Evolutionary conservation across 2,329 filamentous ascomycete species (phyloP).

Genomic region (Fusarium sp.): DNA sequence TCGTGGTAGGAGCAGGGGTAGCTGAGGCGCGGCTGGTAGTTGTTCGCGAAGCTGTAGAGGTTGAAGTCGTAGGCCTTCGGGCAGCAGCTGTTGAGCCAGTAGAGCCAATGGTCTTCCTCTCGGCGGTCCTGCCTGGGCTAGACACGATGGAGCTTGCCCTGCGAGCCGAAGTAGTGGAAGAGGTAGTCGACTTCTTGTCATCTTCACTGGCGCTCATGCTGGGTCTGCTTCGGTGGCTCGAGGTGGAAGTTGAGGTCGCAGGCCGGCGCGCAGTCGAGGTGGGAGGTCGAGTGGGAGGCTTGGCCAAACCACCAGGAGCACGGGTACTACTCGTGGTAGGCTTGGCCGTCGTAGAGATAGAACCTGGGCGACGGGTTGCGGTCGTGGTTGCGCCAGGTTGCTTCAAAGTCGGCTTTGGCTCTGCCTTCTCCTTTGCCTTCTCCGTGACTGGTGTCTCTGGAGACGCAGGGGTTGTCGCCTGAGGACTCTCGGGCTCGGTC

Average conservation of each 20-base stretch:
- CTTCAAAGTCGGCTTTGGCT: slow-evolving; percentile 50
- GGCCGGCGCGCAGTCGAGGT: slow-evolving; percentile 51
- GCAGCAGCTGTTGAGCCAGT: slow-evolving; percentile 48
- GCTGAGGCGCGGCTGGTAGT: slow-evolving; percentile 46
- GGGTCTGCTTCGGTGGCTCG: slow-evolving; percentile 59
- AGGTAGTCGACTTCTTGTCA: slow-evolving; percentile 58
- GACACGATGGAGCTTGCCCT: slow-evolving; percentile 58
- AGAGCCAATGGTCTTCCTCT: slow-evolving; percentile 52
- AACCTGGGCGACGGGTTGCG: slow-evolving; percentile 34
- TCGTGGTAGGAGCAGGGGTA: slow-evolving; percentile 19
- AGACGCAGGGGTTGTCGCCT: slow-evolving; percentile 47
- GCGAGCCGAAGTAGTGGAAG: slow-evolving; percentile 53
- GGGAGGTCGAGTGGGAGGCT: slow-evolving; percentile 62
- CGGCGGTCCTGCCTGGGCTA: slow-evolving; percentile 51
- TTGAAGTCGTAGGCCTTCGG: slow-evolving; percentile 50
- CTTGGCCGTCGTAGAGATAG: slow-evolving; percentile 41
- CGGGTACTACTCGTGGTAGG: slow-evolving; percentile 50
- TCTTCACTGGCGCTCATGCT: slow-evolving; percentile 63
- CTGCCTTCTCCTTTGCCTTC: slow-evolving; percentile 47
- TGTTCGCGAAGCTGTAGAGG: slow-evolving; percentile 51
- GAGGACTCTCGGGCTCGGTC: slow-evolving; percentile 44
- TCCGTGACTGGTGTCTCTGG: slow-evolving; percentile 51
- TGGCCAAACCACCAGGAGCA: slow-evolving; percentile 56
- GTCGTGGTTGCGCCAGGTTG: slow-evolving; percentile 50
- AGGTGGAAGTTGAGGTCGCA: slow-evolving; percentile 51